These are phyloP conservation scores for Biscutella laevigata DNA, from an alignment of 441 rosid genomes.

Conservation along the genomic window DNA sequence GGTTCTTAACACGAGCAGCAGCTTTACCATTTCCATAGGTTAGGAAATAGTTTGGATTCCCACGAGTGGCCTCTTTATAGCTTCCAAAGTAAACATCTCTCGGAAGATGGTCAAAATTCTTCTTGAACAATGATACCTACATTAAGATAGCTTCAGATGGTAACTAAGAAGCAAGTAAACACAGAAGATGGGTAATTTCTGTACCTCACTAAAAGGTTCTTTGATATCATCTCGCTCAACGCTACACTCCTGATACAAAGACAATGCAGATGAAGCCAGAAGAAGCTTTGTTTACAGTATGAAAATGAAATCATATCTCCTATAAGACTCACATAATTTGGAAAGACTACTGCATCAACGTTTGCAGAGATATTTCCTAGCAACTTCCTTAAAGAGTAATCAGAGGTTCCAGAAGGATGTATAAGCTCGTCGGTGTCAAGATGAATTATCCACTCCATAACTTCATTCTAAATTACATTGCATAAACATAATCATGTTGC, in stretches of 20 bases:
- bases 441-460: slow-evolving; percentile 87
- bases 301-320: not conserved
- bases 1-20: slow-evolving; percentile 78
- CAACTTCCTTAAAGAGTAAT: slow-evolving; percentile 68
- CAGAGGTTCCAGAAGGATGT: slow-evolving; percentile 66
- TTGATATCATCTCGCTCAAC: slow-evolving; percentile 65
- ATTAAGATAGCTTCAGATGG: not conserved
- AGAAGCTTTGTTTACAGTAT: slow-evolving; percentile 17
- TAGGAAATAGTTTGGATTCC: slow-evolving; percentile 78
- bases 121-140: slow-evolving; percentile 90
- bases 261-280: slow-evolving; percentile 12
- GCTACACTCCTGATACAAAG: slow-evolving; percentile 69
- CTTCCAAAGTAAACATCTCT: slow-evolving; percentile 79
- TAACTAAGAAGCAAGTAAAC: not conserved
- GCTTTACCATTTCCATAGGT: slow-evolving; percentile 93
- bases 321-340: slow-evolving; percentile 71
- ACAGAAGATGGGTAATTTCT: not conserved
- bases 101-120: slow-evolving; percentile 75
- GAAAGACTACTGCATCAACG: slow-evolving; percentile 68
- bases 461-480: slow-evolving; percentile 54
- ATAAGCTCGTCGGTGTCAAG: slow-evolving; percentile 90
- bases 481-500: not conserved
- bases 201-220: slow-evolving; percentile 88
- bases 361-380: slow-evolving; percentile 56
- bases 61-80: slow-evolving; percentile 73